Evolutionary conservation across 169 alveolate species (phyloP).

Genomic region (Cryptosporidium parvum): DNA sequence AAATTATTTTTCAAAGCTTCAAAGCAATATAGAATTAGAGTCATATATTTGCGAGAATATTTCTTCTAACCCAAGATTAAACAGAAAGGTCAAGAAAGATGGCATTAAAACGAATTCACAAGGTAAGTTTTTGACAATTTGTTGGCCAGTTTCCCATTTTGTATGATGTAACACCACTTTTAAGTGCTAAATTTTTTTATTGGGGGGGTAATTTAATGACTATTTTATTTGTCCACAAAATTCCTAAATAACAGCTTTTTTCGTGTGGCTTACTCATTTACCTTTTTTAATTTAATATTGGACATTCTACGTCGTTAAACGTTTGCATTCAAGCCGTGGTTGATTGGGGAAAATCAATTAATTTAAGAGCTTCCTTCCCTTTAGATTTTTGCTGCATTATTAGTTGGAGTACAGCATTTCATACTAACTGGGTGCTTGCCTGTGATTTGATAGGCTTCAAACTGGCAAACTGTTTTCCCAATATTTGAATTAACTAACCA

Average conservation of each 20-base stretch:
- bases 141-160: conserved; percentile 6
- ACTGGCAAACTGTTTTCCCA: background rate
- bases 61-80: background rate
- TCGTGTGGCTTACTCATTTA: background rate
- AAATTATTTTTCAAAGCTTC: background rate
- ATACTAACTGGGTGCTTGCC: background rate
- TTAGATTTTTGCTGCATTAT: background rate
- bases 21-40: conserved; percentile 1
- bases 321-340: background rate
- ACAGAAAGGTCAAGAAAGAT: conserved; percentile 77
- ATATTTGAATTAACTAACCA: background rate
- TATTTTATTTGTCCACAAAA: background rate
- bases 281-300: background rate
- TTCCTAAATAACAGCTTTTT: background rate
- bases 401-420: background rate
- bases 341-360: too few relatives aligned
- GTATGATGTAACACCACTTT: background rate
- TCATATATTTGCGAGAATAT: background rate
- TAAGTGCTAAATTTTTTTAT: background rate
- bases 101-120: conserved; percentile 93
- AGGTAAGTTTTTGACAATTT: conserved; percentile 78
- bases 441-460: background rate
- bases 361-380: background rate
- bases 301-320: background rate
- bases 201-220: background rate